Evolutionary conservation across 2,329 filamentous ascomycete species (phyloP).

Genomic region (Lecanosticta acicola): DNA sequence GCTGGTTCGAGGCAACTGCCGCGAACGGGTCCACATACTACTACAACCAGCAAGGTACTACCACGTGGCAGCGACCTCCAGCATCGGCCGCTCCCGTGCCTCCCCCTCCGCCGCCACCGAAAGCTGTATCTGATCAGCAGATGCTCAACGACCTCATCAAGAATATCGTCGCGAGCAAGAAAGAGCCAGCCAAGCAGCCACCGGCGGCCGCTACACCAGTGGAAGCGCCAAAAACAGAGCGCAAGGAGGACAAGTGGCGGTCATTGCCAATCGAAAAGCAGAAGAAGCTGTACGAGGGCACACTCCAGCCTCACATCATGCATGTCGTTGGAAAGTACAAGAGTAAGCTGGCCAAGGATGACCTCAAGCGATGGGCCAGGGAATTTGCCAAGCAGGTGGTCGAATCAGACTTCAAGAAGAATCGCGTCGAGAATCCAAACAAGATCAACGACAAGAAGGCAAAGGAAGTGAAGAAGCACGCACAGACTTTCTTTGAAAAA

Average conservation of each 20-base stretch:
- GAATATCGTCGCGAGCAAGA: slow-evolving; percentile 59
- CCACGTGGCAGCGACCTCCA: slow-evolving; percentile 76
- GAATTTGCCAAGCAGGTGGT: slow-evolving; percentile 77
- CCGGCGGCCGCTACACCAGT: slow-evolving; percentile 62
- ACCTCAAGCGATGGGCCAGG: slow-evolving; percentile 59
- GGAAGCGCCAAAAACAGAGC: slow-evolving; percentile 48
- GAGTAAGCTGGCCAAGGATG: slow-evolving; percentile 77
- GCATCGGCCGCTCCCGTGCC: slow-evolving; percentile 52
- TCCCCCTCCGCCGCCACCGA: slow-evolving; percentile 56
- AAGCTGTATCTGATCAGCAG: slow-evolving; percentile 66
- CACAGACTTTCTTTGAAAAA: slow-evolving; percentile 80
- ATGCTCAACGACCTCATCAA: slow-evolving; percentile 70
- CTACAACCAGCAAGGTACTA: slow-evolving; percentile 70
- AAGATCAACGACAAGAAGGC: slow-evolving; percentile 71
- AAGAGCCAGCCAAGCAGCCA: slow-evolving; percentile 52
- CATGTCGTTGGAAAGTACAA: slow-evolving; percentile 82
- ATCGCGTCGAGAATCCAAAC: slow-evolving; percentile 76
- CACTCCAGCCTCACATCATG: slow-evolving; percentile 78
- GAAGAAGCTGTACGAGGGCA: slow-evolving; percentile 92
- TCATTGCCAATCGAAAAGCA: slow-evolving; percentile 72
- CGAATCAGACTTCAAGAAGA: slow-evolving; percentile 83
- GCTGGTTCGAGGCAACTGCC: slow-evolving; percentile 77
- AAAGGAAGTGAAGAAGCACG: slow-evolving; percentile 75
- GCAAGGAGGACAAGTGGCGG: slow-evolving; percentile 66
- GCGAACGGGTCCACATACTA: slow-evolving; percentile 72